Evolutionary conservation across 176 grass and related monocot genomes (phyloP).

Genomic region (Urochloa ruziziensis): DNA sequence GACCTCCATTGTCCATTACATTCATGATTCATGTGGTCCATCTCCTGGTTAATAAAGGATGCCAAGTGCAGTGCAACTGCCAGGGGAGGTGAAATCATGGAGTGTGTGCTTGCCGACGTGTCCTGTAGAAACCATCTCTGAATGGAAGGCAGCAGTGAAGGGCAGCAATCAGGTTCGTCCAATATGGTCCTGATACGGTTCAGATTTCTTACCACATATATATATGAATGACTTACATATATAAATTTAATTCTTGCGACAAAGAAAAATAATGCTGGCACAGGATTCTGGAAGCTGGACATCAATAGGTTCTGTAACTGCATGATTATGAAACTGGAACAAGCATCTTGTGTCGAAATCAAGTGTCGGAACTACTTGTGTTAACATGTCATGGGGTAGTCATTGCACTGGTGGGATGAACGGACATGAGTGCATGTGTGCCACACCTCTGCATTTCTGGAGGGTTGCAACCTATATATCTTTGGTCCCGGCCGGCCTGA

Average conservation of each 20-base stretch:
- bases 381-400: background rate
- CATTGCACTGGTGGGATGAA: background rate
- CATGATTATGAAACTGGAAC: background rate
- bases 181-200: background rate
- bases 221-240: background rate
- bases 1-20: conserved; percentile 38
- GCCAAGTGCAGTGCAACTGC: conserved; percentile 13
- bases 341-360: background rate
- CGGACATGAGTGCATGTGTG: background rate
- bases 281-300: background rate
- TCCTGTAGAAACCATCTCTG: conserved; percentile 9
- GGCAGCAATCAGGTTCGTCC: background rate
- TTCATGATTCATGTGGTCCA: conserved; percentile 18
- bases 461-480: background rate
- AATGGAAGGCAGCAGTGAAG: conserved; percentile 3
- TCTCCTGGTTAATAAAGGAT: background rate
- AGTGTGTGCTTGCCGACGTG: background rate
- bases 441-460: conserved; percentile 7
- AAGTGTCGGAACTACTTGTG: background rate
- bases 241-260: background rate
- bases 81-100: conserved; percentile 18
- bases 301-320: background rate
- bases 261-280: background rate
- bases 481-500: background rate
- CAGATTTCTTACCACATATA: background rate